phyloP scores from a whole-genome alignment of 495 filamentous ascomycete genomes.

The Podospora sp. region DNA sequence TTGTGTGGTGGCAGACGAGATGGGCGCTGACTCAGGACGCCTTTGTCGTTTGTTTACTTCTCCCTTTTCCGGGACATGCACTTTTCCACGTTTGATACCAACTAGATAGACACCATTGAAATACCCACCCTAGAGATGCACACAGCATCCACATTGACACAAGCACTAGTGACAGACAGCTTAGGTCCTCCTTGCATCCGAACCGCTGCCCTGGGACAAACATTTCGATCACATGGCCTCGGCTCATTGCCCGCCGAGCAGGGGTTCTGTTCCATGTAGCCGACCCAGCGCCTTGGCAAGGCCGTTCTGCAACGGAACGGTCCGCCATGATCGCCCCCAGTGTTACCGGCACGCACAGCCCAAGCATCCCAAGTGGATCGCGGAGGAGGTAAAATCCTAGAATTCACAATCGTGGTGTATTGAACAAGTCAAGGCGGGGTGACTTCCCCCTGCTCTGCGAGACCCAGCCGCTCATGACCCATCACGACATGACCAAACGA shows the following conservation, averaged over 20 bases:
- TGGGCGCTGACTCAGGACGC: background rate
- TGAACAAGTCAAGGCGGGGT: background rate
- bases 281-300: background rate
- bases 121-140: too few species aligned
- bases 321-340: background rate
- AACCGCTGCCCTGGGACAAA: background rate
- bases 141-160: background rate
- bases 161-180: background rate
- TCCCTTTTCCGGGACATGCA: slow-evolving; percentile 2
- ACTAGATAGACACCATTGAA: too few species aligned
- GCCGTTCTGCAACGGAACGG: background rate
- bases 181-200: background rate
- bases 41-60: slow-evolving; percentile 12
- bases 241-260: background rate
- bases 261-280: background rate
- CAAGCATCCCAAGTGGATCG: background rate
- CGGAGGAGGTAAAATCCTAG: background rate
- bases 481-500: background rate
- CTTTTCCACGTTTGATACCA: too few species aligned
- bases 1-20: background rate
- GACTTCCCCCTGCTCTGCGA: background rate
- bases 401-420: background rate
- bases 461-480: background rate
- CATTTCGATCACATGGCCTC: background rate
- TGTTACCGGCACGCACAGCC: background rate